Evolutionary conservation across 345 rosid genomes (phyloP).

Genomic region (Rhizophora mangle): DNA sequence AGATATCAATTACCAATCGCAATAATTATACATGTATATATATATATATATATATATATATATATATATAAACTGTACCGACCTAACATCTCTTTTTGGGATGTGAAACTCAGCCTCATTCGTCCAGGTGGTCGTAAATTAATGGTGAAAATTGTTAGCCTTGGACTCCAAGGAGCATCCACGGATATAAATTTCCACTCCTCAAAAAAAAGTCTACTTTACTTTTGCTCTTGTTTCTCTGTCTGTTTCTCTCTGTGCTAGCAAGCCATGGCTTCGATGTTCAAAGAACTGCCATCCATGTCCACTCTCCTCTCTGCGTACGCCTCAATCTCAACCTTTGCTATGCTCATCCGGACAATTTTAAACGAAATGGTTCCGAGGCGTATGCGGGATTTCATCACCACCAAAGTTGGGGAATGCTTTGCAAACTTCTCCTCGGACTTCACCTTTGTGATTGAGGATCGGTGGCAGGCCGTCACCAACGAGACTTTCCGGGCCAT

Average conservation of each 20-base stretch:
- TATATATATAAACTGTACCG: too few relatives aligned
- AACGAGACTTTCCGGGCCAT: conserved; percentile 37
- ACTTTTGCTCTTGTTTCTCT: not conserved
- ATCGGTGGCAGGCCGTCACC: conserved; percentile 38
- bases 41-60: too few relatives aligned
- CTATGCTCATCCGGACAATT: conserved; percentile 35
- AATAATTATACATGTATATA: too few relatives aligned
- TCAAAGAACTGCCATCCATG: conserved; percentile 23
- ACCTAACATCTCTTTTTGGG: too few relatives aligned
- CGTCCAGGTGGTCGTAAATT: too few relatives aligned
- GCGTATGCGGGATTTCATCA: conserved; percentile 14
- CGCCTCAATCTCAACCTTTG: conserved; percentile 30
- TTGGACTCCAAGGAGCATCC: too few relatives aligned
- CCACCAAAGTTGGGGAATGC: conserved; percentile 8
- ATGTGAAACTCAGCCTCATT: too few relatives aligned
- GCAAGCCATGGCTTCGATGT: conserved; percentile 17
- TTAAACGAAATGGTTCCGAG: conserved; percentile 33
- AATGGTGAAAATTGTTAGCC: too few relatives aligned
- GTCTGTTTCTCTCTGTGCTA: not conserved
- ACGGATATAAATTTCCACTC: too few relatives aligned
- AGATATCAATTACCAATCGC: too few relatives aligned
- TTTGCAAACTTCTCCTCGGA: conserved; percentile 19
- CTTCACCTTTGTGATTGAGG: conserved; percentile 37
- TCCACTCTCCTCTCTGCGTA: conserved; percentile 29
- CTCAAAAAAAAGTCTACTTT: too few relatives aligned